A percentile compares a stretch with the other conserved stretches of the same genome.
Conservation (phyloP, 2,329 filamentous ascomycete species). For the Pseudocercospora musae region DNA sequence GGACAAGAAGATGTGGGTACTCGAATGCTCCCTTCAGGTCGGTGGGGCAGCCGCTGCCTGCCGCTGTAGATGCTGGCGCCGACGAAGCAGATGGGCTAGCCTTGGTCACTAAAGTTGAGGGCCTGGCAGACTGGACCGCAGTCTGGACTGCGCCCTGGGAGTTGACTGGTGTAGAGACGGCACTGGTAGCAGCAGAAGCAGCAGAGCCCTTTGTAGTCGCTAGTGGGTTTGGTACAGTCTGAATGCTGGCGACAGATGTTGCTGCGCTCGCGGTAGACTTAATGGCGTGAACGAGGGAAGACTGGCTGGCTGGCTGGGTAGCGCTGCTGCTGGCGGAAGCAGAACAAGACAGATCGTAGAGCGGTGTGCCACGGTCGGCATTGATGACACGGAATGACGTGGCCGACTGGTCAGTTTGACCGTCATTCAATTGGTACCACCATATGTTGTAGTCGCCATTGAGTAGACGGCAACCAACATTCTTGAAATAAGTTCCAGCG, state of each 20-base stretch:
- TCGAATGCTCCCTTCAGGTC: slow-evolving; percentile 36
- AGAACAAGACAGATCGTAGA: slow-evolving; percentile 31
- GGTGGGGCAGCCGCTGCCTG: slow-evolving; percentile 27
- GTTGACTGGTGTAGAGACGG: neutral
- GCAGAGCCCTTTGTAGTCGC: no score
- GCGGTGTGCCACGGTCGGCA: slow-evolving; percentile 37
- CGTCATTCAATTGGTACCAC: slow-evolving; percentile 65
- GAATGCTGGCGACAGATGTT: neutral
- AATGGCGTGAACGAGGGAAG: slow-evolving; percentile 6
- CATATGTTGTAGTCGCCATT: slow-evolving; percentile 56
- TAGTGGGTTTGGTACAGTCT: neutral
- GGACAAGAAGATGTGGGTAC: slow-evolving; percentile 62
- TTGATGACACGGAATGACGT: slow-evolving; percentile 21
- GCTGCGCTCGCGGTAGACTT: neutral
- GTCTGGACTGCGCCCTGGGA: neutral
- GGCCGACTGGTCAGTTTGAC: slow-evolving; percentile 37
- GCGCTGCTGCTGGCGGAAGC: slow-evolving; percentile 43
- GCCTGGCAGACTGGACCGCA: neutral
- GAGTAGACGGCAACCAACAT: slow-evolving; percentile 70
- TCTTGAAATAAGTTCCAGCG: slow-evolving; percentile 73
- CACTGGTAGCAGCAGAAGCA: no score
- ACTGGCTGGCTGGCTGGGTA: slow-evolving; percentile 12
- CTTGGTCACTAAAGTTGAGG: neutral
- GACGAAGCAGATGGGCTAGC: neutral
- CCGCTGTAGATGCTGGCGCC: slow-evolving; percentile 4